Evolutionary conservation across 169 alveolate genomes (phyloP).

Genomic region (Amoebophrya sp.): DNA sequence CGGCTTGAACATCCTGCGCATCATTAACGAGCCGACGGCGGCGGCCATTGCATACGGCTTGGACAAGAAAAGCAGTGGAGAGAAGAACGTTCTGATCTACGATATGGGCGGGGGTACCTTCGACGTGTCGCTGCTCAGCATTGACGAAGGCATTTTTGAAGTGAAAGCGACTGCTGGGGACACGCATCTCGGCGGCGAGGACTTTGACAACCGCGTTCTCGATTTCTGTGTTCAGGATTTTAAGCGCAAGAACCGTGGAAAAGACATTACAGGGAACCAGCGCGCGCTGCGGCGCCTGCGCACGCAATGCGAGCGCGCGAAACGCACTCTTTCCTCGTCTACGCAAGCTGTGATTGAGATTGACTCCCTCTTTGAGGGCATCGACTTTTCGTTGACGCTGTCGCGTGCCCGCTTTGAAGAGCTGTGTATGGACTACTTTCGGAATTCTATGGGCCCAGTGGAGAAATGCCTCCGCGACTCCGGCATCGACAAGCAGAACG

Average conservation of each 20-base stretch:
- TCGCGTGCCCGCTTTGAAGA: constrained; percentile 96
- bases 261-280: constrained; percentile 69
- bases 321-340: constrained; percentile 83
- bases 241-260: constrained; percentile 75
- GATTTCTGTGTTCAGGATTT: constrained; percentile 87
- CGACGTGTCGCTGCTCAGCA: constrained; percentile 86
- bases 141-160: constrained; percentile 89
- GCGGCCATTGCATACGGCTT: constrained; percentile 98
- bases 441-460: constrained; percentile 84
- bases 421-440: constrained; percentile 80
- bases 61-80: constrained; percentile 78
- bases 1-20: constrained; percentile 77
- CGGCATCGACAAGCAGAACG: constrained; percentile 81
- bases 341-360: constrained; percentile 85
- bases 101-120: constrained; percentile 97
- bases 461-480: constrained; percentile 86
- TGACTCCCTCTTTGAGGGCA: constrained; percentile 76
- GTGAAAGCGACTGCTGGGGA: constrained; percentile 94
- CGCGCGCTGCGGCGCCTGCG: constrained; percentile 85
- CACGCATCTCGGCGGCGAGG: constrained; percentile 96
- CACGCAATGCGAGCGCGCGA: too few species aligned
- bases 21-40: constrained; percentile 97
- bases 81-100: constrained; percentile 87
- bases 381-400: constrained; percentile 87
- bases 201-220: constrained; percentile 86